Conservation (phyloP, 768 basidiomycete species). For the Russula sp. region DNA sequence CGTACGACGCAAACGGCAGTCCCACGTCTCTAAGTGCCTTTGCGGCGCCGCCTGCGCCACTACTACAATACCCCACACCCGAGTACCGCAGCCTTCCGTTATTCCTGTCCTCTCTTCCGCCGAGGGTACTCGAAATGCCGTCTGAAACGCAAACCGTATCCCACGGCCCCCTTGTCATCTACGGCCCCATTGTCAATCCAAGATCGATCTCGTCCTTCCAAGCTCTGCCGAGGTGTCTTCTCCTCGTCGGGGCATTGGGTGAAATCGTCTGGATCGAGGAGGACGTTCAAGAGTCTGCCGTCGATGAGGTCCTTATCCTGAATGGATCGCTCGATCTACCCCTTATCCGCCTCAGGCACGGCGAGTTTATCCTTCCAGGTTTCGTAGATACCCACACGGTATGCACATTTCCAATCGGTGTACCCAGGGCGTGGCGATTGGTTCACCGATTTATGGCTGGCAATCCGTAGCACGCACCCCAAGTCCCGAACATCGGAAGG, state of each 20-base stretch:
- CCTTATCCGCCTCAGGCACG: constrained; percentile 36
- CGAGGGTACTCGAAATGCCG: background rate
- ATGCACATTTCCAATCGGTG: constrained; percentile 27
- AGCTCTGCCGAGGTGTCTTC: constrained; percentile 46
- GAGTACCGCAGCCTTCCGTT: background rate
- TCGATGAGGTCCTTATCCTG: constrained; percentile 46
- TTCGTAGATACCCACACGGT: constrained; percentile 92
- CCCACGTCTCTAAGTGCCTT: background rate
- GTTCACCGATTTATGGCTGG: background rate
- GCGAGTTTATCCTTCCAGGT: constrained; percentile 76
- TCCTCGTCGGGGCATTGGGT: constrained; percentile 48
- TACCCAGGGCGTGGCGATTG: background rate
- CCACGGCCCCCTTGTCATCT: constrained; percentile 56
- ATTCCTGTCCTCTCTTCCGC: background rate
- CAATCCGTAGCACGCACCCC: constrained; percentile 64
- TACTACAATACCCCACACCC: background rate
- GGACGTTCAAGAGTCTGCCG: constrained; percentile 42
- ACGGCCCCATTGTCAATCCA: constrained; percentile 56
- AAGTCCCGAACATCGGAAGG: constrained; percentile 69
- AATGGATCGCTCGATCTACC: constrained; percentile 40
- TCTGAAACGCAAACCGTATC: constrained; percentile 30
- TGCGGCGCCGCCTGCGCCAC: background rate
- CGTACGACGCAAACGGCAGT: background rate
- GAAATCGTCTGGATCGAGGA: constrained; percentile 67
- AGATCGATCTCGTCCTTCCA: constrained; percentile 37